Base-by-base conservation (phyloP, 2,329 filamentous ascomycete species). In the Cladosporium sp. region DNA sequence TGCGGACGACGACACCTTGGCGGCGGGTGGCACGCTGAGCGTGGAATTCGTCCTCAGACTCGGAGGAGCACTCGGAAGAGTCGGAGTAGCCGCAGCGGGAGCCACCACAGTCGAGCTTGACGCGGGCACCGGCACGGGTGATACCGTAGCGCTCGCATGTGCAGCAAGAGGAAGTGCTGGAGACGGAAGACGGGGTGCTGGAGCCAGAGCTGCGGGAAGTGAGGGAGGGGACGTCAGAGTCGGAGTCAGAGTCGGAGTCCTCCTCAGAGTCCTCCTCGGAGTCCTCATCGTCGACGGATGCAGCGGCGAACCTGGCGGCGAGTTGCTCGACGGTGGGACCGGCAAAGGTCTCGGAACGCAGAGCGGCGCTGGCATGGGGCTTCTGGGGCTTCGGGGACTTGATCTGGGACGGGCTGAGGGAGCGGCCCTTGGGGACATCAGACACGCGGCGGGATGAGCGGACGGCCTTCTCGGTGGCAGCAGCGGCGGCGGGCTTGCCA, bases 131-230 rank as follows among this genome's bases (percentile, higher is more conserved):
- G 79, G 90, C 89, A 82, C 93, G 91, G 71, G 93, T 97, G 84
- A 98, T 96, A 74, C 93, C 94, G 84, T 95, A 97, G 82, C 93
- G 92, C 80, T 97, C 92, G 83, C 94, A 98, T 71, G 90, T 93
- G 88, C 95, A 98, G 78, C 86, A 86, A 75, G 80, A 78, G 66
- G 74, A 79, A 61, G 79, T 78, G 67, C 81, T 82, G 68, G 81
- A 83, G 73, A 88, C 85, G 62, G 81, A 84, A 18, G 80, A 83
- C 24, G 84, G 84, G 38, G 83, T 85, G 59, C 80, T 83, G 67
- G 78, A 80, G 80, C 85, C 85, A 69, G 90, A 90, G 68, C 89
- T 91, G 84, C 92, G 92, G 73, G 90, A 84, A 68, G 88, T 62
- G 88, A 93, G 80, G 83, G 90, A 74, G 64, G 74, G 72, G 66